Evolutionary conservation across 2,329 filamentous ascomycete species (phyloP).

Genomic region (Juglanconis oblonga): DNA sequence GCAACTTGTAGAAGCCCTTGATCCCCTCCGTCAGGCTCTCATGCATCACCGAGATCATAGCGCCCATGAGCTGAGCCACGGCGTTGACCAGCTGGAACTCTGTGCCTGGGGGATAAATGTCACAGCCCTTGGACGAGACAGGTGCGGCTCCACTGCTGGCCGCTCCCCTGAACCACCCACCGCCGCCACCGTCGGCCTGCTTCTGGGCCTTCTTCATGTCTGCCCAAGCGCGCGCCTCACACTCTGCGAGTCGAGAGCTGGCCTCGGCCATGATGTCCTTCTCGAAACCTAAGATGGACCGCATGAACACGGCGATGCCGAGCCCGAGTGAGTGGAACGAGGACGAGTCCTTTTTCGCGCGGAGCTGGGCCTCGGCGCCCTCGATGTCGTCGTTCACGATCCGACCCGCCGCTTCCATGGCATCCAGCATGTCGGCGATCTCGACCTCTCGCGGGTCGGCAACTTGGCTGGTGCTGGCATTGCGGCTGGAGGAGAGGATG

Average conservation of each 20-base stretch:
- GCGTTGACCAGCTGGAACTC: slow-evolving; percentile 85
- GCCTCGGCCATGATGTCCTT: slow-evolving; percentile 88
- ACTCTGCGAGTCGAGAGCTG: slow-evolving; percentile 65
- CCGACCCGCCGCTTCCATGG: slow-evolving; percentile 62
- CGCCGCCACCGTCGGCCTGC: slow-evolving; percentile 39
- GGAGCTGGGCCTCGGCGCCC: slow-evolving; percentile 72
- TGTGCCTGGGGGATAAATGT: slow-evolving; percentile 75
- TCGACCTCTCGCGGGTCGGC: slow-evolving; percentile 33
- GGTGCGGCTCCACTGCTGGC: slow-evolving; percentile 25
- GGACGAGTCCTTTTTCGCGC: slow-evolving; percentile 69
- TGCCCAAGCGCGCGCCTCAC: slow-evolving; percentile 72
- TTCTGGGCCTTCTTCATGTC: slow-evolving; percentile 75
- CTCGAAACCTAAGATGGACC: slow-evolving; percentile 85
- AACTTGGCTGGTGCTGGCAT: slow-evolving; percentile 14
- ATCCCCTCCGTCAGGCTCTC: slow-evolving; percentile 90
- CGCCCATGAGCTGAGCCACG: slow-evolving; percentile 83
- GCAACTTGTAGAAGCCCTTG: slow-evolving; percentile 87
- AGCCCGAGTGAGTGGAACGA: slow-evolving; percentile 86
- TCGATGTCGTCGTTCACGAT: slow-evolving; percentile 92
- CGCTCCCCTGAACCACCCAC: slow-evolving; percentile 25
- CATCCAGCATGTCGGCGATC: slow-evolving; percentile 55
- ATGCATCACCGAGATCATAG: slow-evolving; percentile 83
- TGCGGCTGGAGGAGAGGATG: slow-evolving; percentile 6
- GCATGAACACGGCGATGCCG: slow-evolving; percentile 79
- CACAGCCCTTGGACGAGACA: slow-evolving; percentile 34